These are phyloP conservation scores for Fusarium lateritium DNA, from an alignment of 2,329 filamentous ascomycete genomes.

Conservation along the genomic window DNA sequence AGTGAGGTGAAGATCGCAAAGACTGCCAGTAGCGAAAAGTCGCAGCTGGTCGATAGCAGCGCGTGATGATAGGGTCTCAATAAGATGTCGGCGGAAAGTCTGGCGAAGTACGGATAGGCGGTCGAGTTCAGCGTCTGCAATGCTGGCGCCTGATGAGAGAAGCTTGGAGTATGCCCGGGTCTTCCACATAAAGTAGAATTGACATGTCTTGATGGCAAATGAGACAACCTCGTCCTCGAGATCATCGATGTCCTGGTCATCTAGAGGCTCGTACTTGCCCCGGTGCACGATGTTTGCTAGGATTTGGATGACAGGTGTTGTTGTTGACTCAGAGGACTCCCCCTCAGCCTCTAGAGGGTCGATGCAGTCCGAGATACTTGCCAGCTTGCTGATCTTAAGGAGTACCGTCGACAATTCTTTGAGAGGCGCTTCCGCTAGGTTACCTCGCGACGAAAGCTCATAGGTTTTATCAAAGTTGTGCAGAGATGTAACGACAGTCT, in stretches of 20 bases:
- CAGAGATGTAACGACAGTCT: slow-evolving; percentile 82
- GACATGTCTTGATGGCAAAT: slow-evolving; percentile 80
- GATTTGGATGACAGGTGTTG: slow-evolving; percentile 72
- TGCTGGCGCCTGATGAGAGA: slow-evolving; percentile 67
- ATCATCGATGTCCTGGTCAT: slow-evolving; percentile 80
- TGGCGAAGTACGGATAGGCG: slow-evolving; percentile 69
- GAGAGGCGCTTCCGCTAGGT: slow-evolving; percentile 75
- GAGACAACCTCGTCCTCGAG: slow-evolving; percentile 84
- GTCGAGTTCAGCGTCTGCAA: slow-evolving; percentile 73
- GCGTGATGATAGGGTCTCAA: slow-evolving; percentile 77
- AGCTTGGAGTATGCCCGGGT: slow-evolving; percentile 71
- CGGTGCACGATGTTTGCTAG: slow-evolving; percentile 81
- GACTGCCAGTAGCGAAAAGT: slow-evolving; percentile 79
- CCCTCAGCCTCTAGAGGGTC: slow-evolving; percentile 78
- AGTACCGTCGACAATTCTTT: slow-evolving; percentile 81
- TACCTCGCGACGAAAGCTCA: slow-evolving; percentile 79
- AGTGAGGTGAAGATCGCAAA: slow-evolving; percentile 86
- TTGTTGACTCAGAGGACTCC: slow-evolving; percentile 62
- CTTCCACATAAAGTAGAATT: slow-evolving; percentile 98
- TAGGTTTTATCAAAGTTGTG: slow-evolving; percentile 78
- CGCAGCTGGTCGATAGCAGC: slow-evolving; percentile 83
- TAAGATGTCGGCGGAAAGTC: slow-evolving; percentile 73
- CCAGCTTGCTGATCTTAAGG: slow-evolving; percentile 84
- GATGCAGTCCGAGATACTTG: slow-evolving; percentile 83
- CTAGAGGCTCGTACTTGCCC: slow-evolving; percentile 77